A percentile compares a stretch with the other conserved stretches of the same genome.
phyloP scores from a whole-genome alignment of 805 yeast species.

The Ogataea salicorniae region DNA sequence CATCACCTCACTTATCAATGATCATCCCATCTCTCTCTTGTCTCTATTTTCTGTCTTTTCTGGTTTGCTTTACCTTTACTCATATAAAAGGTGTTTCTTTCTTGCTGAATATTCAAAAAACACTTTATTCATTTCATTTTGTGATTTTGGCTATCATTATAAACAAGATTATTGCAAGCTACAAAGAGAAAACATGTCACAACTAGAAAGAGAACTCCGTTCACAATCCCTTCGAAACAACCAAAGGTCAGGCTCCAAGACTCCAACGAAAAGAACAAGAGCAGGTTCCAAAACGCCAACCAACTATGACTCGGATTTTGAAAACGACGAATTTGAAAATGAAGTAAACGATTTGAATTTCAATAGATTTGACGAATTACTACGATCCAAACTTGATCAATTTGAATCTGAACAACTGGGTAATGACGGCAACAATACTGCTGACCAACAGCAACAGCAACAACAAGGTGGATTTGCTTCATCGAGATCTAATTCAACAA shows the following conservation, averaged over 20 bases:
- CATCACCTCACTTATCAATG: too few relatives aligned
- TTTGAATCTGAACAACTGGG: neutral
- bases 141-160: too few relatives aligned
- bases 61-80: too few relatives aligned
- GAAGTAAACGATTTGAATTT: constrained; percentile 8
- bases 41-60: too few relatives aligned
- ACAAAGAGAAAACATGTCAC: constrained; percentile 12
- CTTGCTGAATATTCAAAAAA: too few relatives aligned
- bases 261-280: constrained; percentile 11
- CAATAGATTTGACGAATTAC: constrained; percentile 17
- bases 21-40: too few relatives aligned
- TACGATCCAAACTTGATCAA: constrained; percentile 10
- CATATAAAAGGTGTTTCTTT: too few relatives aligned
- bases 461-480: neutral
- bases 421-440: neutral
- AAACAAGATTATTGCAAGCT: neutral
- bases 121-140: too few relatives aligned
- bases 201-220: constrained; percentile 16
- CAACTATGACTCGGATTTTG: constrained; percentile 14
- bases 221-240: constrained; percentile 4
- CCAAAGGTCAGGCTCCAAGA: constrained; percentile 17
- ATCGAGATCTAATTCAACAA: constrained; percentile 2
- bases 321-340: constrained; percentile 15
- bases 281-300: constrained; percentile 6
- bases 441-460: constrained; percentile 1